These are phyloP conservation scores for Aristolochia californica DNA, from an alignment of 164 flowering plant species.

Conservation along the genomic window DNA sequence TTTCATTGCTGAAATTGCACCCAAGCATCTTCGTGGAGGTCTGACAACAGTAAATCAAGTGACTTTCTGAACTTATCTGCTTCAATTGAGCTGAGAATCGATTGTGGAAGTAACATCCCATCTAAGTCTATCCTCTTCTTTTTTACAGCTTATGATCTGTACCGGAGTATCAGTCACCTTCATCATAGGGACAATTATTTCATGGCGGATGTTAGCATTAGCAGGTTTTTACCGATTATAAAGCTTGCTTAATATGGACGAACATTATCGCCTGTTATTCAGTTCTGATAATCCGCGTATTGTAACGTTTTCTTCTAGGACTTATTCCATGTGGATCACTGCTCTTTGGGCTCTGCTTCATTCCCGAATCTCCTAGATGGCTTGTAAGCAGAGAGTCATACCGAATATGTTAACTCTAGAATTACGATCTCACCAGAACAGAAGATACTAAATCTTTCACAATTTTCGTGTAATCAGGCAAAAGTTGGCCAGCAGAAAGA, in stretches of 20 bases:
- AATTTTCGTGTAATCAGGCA: constrained; percentile 27
- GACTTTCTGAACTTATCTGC: neutral
- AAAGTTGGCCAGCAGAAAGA: constrained; percentile 29
- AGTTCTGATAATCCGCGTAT: too few species aligned
- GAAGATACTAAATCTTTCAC: neutral
- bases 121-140: constrained; percentile 1
- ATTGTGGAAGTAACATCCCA: neutral
- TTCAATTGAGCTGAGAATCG: neutral
- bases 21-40: constrained; percentile 61
- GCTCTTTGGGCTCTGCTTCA: constrained; percentile 43
- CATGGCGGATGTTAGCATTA: constrained; percentile 50
- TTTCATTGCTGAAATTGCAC: constrained; percentile 70
- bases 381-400: constrained; percentile 27
- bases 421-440: neutral
- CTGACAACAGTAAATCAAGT: constrained; percentile 54
- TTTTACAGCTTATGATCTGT: constrained; percentile 34
- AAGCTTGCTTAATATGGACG: too few species aligned
- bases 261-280: too few species aligned
- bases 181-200: constrained; percentile 32
- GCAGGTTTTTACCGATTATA: constrained; percentile 34
- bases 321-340: constrained; percentile 35
- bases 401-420: neutral
- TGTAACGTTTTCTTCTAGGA: constrained; percentile 21
- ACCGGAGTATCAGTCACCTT: constrained; percentile 33
- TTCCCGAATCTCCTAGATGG: constrained; percentile 73